phyloP scores from a whole-genome alignment of 495 filamentous ascomycete species.

The Daldinia caldariorum region DNA sequence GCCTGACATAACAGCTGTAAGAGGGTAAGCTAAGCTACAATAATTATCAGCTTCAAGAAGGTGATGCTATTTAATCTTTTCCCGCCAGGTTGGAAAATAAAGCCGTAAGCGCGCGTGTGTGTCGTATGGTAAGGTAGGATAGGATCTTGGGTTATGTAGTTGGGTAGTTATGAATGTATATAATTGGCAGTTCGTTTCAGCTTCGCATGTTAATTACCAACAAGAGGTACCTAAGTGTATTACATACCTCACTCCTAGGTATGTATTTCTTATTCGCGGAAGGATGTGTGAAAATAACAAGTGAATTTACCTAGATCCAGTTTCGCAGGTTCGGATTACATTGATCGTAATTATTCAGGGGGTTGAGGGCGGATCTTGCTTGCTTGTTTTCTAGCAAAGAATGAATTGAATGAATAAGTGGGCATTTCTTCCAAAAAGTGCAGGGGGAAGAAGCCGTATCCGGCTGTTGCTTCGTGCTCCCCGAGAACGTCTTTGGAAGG shows the following conservation, averaged over 20 bases:
- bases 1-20: conserved; percentile 20
- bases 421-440: background rate
- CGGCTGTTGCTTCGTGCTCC: conserved; percentile 26
- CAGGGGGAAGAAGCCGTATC: background rate
- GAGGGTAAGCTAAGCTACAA: background rate
- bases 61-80: background rate
- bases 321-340: background rate
- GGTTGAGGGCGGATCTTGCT: background rate
- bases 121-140: conserved; percentile 4
- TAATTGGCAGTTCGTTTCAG: conserved; percentile 17
- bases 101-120: background rate
- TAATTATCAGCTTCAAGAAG: background rate
- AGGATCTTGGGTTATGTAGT: background rate
- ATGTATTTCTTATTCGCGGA: background rate
- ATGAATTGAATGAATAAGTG: background rate
- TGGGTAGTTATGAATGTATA: too few species aligned
- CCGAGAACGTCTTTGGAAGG: conserved; percentile 23
- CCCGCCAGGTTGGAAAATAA: background rate
- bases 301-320: too few species aligned
- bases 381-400: background rate
- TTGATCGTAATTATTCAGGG: background rate
- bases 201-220: background rate
- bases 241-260: too few species aligned
- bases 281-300: too few species aligned
- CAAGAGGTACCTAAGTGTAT: background rate